A percentile compares a stretch with the other conserved stretches of the same genome.
These are phyloP conservation scores for Sambucus nigra DNA, from an alignment of 129 eudicot genomes.

Conservation along the genomic window DNA sequence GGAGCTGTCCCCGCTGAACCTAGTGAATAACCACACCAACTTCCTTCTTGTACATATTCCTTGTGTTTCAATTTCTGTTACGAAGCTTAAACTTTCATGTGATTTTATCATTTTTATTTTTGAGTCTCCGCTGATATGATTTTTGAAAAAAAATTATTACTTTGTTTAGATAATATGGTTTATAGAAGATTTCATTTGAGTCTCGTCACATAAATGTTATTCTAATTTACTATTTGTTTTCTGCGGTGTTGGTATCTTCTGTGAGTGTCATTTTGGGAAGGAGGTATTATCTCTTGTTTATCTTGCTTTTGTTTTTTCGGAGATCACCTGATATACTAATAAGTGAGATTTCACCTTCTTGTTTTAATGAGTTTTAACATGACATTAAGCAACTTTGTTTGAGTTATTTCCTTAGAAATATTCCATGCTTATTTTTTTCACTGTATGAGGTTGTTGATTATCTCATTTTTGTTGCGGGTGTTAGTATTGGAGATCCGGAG, in stretches of 20 bases:
- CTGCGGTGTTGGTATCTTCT: conserved; percentile 82
- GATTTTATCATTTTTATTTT: no score
- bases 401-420: conserved; percentile 4
- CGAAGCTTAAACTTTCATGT: no score
- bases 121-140: no score
- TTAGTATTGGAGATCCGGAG: conserved; percentile 86
- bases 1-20: no score
- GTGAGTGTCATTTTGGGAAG: conserved; percentile 91
- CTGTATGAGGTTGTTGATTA: conserved; percentile 79
- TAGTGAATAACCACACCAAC: no score
- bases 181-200: no score
- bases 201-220: no score
- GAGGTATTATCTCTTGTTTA: conserved; percentile 43
- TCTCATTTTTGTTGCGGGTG: conserved; percentile 83
- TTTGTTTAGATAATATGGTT: no score
- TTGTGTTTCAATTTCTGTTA: no score
- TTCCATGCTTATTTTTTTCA: conserved; percentile 9
- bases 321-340: background rate
- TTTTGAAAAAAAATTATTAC: no score
- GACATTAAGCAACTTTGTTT: conserved; percentile 2
- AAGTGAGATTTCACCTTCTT: background rate
- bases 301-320: background rate
- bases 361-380: conserved; percentile 4
- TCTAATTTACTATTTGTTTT: conserved; percentile 4
- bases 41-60: no score